Base-by-base conservation (phyloP, 1,284 basidiomycete genomes). In the Singerocomus inundabilis region DNA sequence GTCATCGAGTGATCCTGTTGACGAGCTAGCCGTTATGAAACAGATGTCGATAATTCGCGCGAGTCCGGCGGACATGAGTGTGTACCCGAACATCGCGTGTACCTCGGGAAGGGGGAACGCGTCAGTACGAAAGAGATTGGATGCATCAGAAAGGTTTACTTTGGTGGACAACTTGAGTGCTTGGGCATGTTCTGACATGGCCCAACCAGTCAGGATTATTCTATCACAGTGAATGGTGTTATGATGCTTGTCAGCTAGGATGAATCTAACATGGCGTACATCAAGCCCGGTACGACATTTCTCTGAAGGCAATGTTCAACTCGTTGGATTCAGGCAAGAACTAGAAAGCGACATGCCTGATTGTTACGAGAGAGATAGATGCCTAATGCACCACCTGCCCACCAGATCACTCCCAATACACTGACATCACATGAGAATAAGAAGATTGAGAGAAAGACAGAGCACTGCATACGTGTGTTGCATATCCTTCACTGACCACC, bases 401-500 rank as follows among this genome's bases (percentile, higher is more conserved):
- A 95, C 95, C 93, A 77, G 16, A 75, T 55, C n/a, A 75, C 57
- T 18, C 74, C 73, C 18, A 76, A 57, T 32, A 77, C 61, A 28
- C 76, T 78, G 35, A n/a, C 3, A 36, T 52, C 13, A 2, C 7
- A 44, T 57, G 40, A 21, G 35, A 43, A 43, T 10, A 36, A 13
- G 7, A 8, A 35, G 6, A 36, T 49, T 6, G 15, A 37, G 30
- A 36, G 18, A 46, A n/a, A 39, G 18, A n/a, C 6, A 43, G 39
- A 35, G 15, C 6, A 50, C 33, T 15, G 75, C 77, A 68, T 71
- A 87, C 81, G 92, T 95, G 67, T 97, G 93, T 63, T 97, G 93
- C 87, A 96, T 88, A 65, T 97, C 91, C 68, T 96, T 95, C 55
- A 88, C 87, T 9, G 90, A 90, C 92, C 92, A 94, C 2, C 64